Evolutionary conservation across 176 grass and related monocot genomes (phyloP), one percentile per base, ranked within the genome.

Genomic region (Poa pratensis): DNA sequence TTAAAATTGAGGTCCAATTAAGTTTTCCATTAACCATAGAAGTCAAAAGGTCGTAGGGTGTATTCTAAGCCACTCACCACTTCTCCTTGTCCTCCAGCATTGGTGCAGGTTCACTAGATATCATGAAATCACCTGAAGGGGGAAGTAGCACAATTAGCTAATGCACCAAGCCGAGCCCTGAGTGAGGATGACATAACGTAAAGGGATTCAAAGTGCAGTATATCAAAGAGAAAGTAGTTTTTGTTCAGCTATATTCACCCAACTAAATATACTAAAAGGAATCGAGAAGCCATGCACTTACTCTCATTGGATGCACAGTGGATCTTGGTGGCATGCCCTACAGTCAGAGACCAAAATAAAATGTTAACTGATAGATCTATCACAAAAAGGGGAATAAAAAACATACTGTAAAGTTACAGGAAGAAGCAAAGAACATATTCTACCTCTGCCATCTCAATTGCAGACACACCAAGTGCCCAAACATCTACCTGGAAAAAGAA

Each of bases 371-470:
- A 86, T 42, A 86, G 30, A 68, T 46, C 50, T 15, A 13, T 5
- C 71, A 73, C 19, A 77, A 35, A 86, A 78, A 67, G 30, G 34
- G 15, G 15, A 51, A 69, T 43, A 24, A 40, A 58, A 75, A 30
- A 54, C 5, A 59, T 40, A 51, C 9, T 68, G 17, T 67, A 57
- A 20, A 82, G 18, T 73, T 64, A 86, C 32, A 80, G 58, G 61
- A 83, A 83, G 75, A 78, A 87, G n/a, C 59, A 87, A 80, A 75
- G 30, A 75, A 84, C 20, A 23, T 61, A 69, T n/a, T 60, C 24
- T 87, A 99, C 96, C 96, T 99, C 96, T 84, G 91, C 96, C 96
- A 99, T 99, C 82, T 99, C 96, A 86, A 99, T 99, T 77, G 96
- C 96, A 55, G 96, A 94, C 68, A 99, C 93, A 89, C 96, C 96